Evolutionary conservation across 2,329 filamentous ascomycete genomes (phyloP), one percentile per base, ranked within the genome.

Genomic region (Botrytis paeoniae): DNA sequence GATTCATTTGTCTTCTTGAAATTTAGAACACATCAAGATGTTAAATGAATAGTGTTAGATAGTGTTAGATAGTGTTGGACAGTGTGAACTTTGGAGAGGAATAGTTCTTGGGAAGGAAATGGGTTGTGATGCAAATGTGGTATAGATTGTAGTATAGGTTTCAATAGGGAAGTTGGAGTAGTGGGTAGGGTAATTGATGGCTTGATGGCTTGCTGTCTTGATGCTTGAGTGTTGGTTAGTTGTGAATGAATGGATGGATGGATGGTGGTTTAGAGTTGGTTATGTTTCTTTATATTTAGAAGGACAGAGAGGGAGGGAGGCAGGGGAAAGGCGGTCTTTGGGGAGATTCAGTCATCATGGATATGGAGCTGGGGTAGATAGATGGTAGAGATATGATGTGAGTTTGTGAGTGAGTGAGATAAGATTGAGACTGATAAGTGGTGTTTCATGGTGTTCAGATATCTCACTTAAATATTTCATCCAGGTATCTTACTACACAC

Each of bases 231-330:
- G 0, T 10, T 48, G 45, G 20, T 25, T 48, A 9, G 20, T 4
- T 48, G 20, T 48, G 45, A 3, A 48, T 41, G 20, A 22, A 8
- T 22, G 1, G 18, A 22, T 48, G 3, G 0, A 0, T 48, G 20
- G 8, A 45, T 48, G 45, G 9, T 48, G 4, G 25, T 6, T n/a
- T 2, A 14, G 48, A n/a, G 25, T 16, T n/a, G 14, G 10, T 2
- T n/a, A 54, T 51, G 9, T 5, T 5, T 51, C 4, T n/a, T 6
- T 14, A 14, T n/a, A 4, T 2, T 1, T 45, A 1, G 1, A 45
- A 4, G 43, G 7, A 45, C 3, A 14, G 48, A 51, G 10, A 16
- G 41, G 39, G 39, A 16, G 14, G 39, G 39, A 35, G 18, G 14
- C 8, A 20, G 43, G 20, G 43, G 2, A 22, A 12, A 20, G 8